Evolutionary conservation across 1,139 yeast species (phyloP), one percentile per base, ranked within the genome.

Genomic region (Kodamaea fungicola): DNA sequence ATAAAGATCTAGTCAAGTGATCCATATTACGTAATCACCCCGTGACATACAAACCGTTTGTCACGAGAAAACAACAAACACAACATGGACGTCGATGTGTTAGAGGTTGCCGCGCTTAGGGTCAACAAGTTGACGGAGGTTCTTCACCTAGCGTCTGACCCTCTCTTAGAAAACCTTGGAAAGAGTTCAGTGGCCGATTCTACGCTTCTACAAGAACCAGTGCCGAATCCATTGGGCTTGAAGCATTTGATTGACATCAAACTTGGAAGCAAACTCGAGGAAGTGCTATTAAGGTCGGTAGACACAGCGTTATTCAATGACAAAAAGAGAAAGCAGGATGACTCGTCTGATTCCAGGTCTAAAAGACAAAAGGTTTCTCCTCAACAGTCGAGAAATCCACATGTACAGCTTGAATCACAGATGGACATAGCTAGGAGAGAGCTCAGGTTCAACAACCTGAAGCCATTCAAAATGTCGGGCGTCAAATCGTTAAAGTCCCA

Each of bases 401-500:
- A 28, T 4, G n/a, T 25, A 9, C 7, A 19, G 23, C 8, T 12
- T 33, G 31, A 33, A 19, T 8, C 26, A 22, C 23, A 8, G 12
- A 31, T 28, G 28, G 24, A 9, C 10, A 32, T 33, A 8, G 16
- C 30, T 6, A 34, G 32, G 12, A 30, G 25, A 5, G 40, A 39
- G 19, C 29, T 32, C 13, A 9, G 42, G 12, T 40, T 40, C 34
- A 40, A 30, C 34, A 23, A 27, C 25, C 38, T 33, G 31, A 36
- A 34, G 25, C 24, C 22, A 19, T n/a, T 31, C 13, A 37, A 42
- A 12, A 21, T 30, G 10, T 41, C 58, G 0, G 40, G 45, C 0
- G 51, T 54, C 1, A 38, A 34, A 12, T 54, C 62, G 2, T 41
- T 56, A 6, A 52, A 49, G 35, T 38, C 57, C 6, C 59, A 55